Percentiles rank a stretch among this genome's conserved stretches.
Conservation (phyloP, 2,329 filamentous ascomycete species). For the Penicillium carneum region DNA sequence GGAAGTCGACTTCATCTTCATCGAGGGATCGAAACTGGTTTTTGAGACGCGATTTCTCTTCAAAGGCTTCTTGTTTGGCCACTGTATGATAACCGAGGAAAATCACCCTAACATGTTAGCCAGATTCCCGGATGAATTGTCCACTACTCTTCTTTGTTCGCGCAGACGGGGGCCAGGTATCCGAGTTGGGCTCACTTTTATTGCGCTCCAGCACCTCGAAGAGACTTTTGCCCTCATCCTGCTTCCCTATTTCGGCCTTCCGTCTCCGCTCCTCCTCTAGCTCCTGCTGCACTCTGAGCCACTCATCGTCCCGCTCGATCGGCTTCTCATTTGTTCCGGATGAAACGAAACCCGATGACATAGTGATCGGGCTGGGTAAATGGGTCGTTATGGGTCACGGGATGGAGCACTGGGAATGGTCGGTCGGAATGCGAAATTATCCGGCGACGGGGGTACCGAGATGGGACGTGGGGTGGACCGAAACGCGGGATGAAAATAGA, state of each 20-base stretch:
- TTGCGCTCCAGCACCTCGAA: slow-evolving; percentile 59
- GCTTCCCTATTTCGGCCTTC: slow-evolving; percentile 59
- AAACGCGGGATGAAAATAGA: slow-evolving; percentile 7
- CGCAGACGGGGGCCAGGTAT: background rate
- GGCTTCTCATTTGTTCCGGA: slow-evolving; percentile 53
- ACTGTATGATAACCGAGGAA: slow-evolving; percentile 37
- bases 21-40: slow-evolving; percentile 61
- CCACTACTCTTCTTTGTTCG: background rate
- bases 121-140: slow-evolving; percentile 14
- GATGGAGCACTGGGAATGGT: slow-evolving; percentile 24
- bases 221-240: slow-evolving; percentile 60
- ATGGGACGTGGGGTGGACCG: slow-evolving; percentile 13
- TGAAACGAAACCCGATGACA: slow-evolving; percentile 58
- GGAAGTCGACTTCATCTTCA: slow-evolving; percentile 60
- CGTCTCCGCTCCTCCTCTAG: slow-evolving; percentile 55
- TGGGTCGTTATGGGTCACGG: background rate
- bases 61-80: slow-evolving; percentile 61
- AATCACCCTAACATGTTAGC: slow-evolving; percentile 54
- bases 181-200: slow-evolving; percentile 54
- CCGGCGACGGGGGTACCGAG: slow-evolving; percentile 19
- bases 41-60: slow-evolving; percentile 59
- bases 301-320: slow-evolving; percentile 53
- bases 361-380: slow-evolving; percentile 33
- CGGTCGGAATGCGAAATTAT: slow-evolving; percentile 25
- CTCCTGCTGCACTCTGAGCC: slow-evolving; percentile 54